Percentiles rank a stretch among this genome's conserved stretches.
Conservation (phyloP, 345 rosid species). For the Citrus trifoliata region DNA sequence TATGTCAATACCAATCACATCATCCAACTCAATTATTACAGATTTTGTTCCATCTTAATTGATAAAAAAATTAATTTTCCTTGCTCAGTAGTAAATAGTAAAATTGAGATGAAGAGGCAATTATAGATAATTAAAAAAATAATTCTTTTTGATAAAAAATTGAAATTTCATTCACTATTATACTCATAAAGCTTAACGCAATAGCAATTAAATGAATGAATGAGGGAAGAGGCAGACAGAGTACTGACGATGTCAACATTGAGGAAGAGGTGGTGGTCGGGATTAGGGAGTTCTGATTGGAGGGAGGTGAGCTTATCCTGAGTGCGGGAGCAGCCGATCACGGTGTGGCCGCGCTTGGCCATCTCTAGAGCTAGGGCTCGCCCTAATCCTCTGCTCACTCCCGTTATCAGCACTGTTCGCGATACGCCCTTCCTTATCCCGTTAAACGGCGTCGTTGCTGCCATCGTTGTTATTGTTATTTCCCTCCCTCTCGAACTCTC, state of each 20-base stretch:
- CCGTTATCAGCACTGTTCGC: conserved; percentile 64
- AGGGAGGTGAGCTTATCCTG: conserved; percentile 72
- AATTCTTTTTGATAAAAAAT: too few relatives aligned
- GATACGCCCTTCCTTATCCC: conserved; percentile 26
- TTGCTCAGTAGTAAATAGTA: neutral
- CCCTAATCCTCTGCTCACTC: conserved; percentile 88
- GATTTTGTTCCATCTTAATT: neutral
- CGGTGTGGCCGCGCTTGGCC: conserved; percentile 79
- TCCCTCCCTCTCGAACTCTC: neutral
- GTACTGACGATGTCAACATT: conserved; percentile 63
- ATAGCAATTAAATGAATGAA: neutral
- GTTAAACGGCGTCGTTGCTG: conserved; percentile 35
- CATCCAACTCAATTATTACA: neutral
- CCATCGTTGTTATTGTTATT: neutral
- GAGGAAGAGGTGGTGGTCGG: conserved; percentile 68
- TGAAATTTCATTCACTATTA: neutral
- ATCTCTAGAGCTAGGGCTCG: conserved; percentile 85
- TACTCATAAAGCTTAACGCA: neutral
- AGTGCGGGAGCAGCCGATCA: conserved; percentile 88
- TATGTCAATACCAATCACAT: neutral
- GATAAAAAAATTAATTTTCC: neutral
- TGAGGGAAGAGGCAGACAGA: too few relatives aligned
- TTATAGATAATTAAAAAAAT: too few relatives aligned
- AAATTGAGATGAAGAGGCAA: too few relatives aligned
- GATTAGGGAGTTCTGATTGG: conserved; percentile 51